These are phyloP conservation scores for Salix dunnii DNA, from an alignment of 345 rosid genomes.

Conservation along the genomic window DNA sequence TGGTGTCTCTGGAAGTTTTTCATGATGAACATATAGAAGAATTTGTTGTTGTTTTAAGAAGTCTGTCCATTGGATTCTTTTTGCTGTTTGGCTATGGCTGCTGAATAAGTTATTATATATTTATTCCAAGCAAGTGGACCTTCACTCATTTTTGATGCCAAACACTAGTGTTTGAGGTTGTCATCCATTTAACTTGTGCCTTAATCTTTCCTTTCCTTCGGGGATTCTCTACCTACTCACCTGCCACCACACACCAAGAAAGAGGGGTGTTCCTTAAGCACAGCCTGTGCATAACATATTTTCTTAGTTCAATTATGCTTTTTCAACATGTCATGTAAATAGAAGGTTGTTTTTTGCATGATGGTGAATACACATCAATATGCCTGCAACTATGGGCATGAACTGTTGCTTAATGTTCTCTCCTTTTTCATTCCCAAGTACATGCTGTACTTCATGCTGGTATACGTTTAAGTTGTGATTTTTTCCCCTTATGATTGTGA, in stretches of 20 bases:
- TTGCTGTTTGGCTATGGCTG: neutral
- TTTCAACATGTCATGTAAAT: neutral
- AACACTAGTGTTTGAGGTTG: neutral
- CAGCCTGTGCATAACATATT: neutral
- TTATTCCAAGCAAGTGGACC: neutral
- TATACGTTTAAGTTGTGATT: neutral
- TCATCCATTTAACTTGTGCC: neutral
- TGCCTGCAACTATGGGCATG: neutral
- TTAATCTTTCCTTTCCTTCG: neutral
- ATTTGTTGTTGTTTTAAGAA: neutral
- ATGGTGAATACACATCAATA: neutral
- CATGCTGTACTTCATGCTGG: neutral
- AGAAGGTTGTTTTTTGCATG: neutral
- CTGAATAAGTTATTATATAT: neutral
- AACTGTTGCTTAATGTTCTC: neutral
- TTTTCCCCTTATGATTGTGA: neutral
- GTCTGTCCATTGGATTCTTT: neutral
- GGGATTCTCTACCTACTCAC: neutral
- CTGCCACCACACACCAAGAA: too few species aligned
- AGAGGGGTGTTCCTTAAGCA: neutral
- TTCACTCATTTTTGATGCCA: neutral
- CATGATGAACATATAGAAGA: neutral
- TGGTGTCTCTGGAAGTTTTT: neutral
- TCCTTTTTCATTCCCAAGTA: neutral
- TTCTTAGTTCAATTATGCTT: neutral